These are phyloP conservation scores for Plasmodium knowlesi DNA, from an alignment of 169 alveolate species.

Conservation along the genomic window DNA sequence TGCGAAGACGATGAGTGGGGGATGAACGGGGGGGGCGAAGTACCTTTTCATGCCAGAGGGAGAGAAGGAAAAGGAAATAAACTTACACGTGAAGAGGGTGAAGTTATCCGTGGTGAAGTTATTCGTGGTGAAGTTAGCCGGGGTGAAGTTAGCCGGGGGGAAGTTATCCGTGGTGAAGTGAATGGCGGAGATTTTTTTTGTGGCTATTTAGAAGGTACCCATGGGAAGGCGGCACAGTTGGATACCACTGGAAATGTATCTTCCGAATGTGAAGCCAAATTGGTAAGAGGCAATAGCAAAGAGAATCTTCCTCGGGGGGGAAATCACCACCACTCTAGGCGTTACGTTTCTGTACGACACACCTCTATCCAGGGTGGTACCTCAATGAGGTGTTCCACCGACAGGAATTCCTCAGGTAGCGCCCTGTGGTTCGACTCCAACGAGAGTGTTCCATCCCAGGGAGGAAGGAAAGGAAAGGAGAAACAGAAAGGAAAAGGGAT, in stretches of 20 bases:
- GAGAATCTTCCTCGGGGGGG: neutral
- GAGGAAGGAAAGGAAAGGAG: neutral
- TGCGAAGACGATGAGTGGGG: neutral
- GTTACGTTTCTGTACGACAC: neutral
- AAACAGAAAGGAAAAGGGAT: neutral
- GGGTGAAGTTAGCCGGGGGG: too few species aligned
- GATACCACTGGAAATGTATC: neutral
- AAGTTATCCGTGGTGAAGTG: neutral
- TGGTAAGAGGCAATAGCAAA: neutral
- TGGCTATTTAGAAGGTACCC: constrained; percentile 5
- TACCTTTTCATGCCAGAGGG: neutral
- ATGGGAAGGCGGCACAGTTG: neutral
- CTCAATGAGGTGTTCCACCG: neutral
- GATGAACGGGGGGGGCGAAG: neutral
- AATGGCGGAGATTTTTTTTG: constrained; percentile 37
- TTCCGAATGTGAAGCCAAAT: neutral
- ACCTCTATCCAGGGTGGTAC: neutral
- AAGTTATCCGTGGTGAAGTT: neutral
- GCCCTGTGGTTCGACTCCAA: neutral
- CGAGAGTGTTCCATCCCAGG: neutral
- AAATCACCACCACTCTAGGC: neutral
- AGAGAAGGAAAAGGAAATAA: neutral
- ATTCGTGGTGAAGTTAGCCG: neutral
- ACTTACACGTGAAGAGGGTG: neutral
- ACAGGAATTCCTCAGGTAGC: neutral